phyloP scores from a whole-genome alignment of 164 flowering plant species.

The Tinospora cordifolia region DNA sequence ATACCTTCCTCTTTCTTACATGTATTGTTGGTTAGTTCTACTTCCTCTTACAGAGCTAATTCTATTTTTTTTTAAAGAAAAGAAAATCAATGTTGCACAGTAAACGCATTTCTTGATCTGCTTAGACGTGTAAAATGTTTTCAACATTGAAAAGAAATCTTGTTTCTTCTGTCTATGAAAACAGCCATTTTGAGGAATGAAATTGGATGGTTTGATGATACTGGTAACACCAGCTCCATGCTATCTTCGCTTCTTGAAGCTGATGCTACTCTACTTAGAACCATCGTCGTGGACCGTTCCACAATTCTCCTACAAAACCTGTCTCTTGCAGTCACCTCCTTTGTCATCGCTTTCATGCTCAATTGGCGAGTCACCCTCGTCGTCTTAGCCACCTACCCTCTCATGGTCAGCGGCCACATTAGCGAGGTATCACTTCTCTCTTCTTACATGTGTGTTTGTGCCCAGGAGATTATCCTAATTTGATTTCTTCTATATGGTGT shows the following conservation, averaged over 20 bases:
- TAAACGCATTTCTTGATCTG: no score
- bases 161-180: neutral
- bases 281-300: constrained; percentile 81
- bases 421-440: constrained; percentile 54
- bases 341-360: constrained; percentile 70
- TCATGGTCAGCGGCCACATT: constrained; percentile 73
- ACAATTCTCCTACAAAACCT: constrained; percentile 72
- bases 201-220: constrained; percentile 87
- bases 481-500: constrained; percentile 5
- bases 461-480: no score
- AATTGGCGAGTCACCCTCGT: constrained; percentile 92
- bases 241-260: constrained; percentile 76
- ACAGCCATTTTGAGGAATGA: constrained; percentile 91
- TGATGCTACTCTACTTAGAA: constrained; percentile 68
- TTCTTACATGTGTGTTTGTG: no score
- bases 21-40: no score
- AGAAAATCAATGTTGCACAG: neutral
- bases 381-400: constrained; percentile 73
- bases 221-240: constrained; percentile 64
- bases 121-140: neutral
- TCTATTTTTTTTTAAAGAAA: no score
- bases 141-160: neutral
- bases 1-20: no score
- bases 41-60: neutral
- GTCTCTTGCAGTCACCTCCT: constrained; percentile 54